Evolutionary conservation across 768 basidiomycete genomes (phyloP).

Genomic region (Boletus edulis): DNA sequence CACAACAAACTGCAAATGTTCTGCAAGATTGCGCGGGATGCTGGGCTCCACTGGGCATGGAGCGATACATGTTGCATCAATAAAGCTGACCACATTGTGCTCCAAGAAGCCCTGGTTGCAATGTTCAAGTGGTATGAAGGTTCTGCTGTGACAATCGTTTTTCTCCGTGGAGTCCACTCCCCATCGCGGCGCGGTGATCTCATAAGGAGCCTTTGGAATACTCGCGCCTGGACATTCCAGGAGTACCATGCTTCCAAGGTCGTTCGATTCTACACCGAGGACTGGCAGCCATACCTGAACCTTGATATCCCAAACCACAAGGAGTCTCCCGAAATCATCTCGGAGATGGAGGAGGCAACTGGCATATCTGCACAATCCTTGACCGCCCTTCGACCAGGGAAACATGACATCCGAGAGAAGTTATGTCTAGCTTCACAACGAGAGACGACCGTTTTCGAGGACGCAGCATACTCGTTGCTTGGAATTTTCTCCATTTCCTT

Average conservation of each 20-base stretch:
- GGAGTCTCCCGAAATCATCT: background rate
- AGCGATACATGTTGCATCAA: background rate
- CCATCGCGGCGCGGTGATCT: background rate
- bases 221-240: conserved; percentile 3
- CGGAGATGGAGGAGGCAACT: conserved; percentile 9
- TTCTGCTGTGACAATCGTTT: background rate
- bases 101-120: background rate
- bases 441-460: conserved; percentile 6
- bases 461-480: conserved; percentile 12
- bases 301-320: conserved; percentile 9
- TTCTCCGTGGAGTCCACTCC: background rate
- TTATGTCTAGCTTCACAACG: conserved; percentile 6
- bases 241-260: conserved; percentile 12
- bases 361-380: background rate
- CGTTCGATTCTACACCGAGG: conserved; percentile 10
- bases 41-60: background rate
- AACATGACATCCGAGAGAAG: conserved; percentile 3
- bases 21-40: background rate
- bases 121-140: conserved; percentile 5
- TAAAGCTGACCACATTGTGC: background rate
- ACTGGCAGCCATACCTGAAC: conserved; percentile 8
- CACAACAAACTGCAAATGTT: background rate
- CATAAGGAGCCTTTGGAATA: background rate
- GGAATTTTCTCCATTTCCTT: conserved; percentile 9
- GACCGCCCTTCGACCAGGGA: conserved; percentile 3